Evolutionary conservation across 1,284 basidiomycete genomes (phyloP).

Genomic region (Sutorius eximius): DNA sequence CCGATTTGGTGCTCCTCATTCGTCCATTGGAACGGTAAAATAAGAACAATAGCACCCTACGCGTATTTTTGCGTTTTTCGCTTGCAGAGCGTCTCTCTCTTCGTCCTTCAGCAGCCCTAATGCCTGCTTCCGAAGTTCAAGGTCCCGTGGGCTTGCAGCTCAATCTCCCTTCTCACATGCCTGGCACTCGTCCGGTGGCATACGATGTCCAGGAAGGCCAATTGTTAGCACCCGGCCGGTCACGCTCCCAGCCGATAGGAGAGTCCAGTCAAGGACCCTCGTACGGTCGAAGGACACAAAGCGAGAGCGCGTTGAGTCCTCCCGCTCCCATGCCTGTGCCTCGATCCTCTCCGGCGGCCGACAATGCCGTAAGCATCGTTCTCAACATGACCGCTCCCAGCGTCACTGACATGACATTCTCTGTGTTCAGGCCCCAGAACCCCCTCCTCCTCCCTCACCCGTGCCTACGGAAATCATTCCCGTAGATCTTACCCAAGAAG

Average conservation of each 20-base stretch:
- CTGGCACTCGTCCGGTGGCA: constrained; percentile 9
- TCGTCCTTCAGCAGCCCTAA: constrained; percentile 1
- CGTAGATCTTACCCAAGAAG: constrained; percentile 35
- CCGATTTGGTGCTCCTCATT: constrained; percentile 23
- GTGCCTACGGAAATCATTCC: constrained; percentile 42
- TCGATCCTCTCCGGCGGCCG: constrained; percentile 6
- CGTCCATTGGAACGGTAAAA: constrained; percentile 6
- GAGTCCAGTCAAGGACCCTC: constrained; percentile 23
- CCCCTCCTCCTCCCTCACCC: constrained; percentile 35
- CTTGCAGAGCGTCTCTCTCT: not conserved
- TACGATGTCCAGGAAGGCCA: constrained; percentile 14
- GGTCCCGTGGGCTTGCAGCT: constrained; percentile 23
- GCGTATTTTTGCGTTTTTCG: constrained; percentile 1
- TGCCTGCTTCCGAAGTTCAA: constrained; percentile 26
- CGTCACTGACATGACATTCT: not conserved
- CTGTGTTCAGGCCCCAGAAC: constrained; percentile 13
- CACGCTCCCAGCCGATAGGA: constrained; percentile 20
- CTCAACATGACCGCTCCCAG: not conserved
- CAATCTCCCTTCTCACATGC: constrained; percentile 15
- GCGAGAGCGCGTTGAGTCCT: constrained; percentile 18
- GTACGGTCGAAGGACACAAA: constrained; percentile 25
- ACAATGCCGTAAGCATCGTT: constrained; percentile 29
- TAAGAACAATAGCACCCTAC: constrained; percentile 18
- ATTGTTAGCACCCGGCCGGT: constrained; percentile 9
- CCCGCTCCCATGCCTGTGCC: constrained; percentile 10